Base-by-base conservation (phyloP, 768 basidiomycete genomes). In the Tulasnella sp. region DNA sequence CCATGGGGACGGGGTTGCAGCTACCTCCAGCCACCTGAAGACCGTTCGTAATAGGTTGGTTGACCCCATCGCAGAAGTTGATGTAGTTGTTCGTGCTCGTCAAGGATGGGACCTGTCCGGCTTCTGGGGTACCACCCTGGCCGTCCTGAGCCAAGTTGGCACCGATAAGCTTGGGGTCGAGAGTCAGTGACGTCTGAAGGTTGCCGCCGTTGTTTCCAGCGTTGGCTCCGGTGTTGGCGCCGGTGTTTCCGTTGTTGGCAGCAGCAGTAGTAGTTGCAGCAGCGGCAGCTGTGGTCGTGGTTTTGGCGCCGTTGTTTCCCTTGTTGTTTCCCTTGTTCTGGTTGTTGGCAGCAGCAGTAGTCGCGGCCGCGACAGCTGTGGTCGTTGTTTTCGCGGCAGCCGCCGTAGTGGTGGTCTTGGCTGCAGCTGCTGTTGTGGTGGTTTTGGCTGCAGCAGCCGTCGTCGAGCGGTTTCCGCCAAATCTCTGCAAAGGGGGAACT, bases 81-180 rank as follows among this genome's bases (percentile, higher is more conserved):
- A 88, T 87, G 80, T 88, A 91, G 85, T 90, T 90, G 83, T 91
- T 89, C 25, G 82, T 84, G 17, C 87, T 87, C 1, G 87, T 87
- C 72, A 86, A 81, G 6, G 87, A 89, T 3, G 86, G 82, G 74
- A 86, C 86, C 81, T 88, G 87, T 52, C 87, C 87, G 80, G 85
- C 71, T 14, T 74, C 81, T 0, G 83, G 80, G 1, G 85, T 85
- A 45, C 83, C 82, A 72, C 83, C 81, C 78, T 86, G 86, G 64
- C 87, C 89, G 77, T 88, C 80, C 69, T 88, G 85, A 38, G 85
- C 85, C 75, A 89, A 87, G 67, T 86, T 86, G 52, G 80, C 71
- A 22, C 87, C 86, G 80, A 89, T 85, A 72, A 87, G 86, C 36
- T 77, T 78, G 76, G 87, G 86, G 81, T 89, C 85, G 75, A 91